Evolutionary conservation across 441 rosid genomes (phyloP), one percentile per base, ranked within the genome.

Genomic region (Erodium chrysanthum): DNA sequence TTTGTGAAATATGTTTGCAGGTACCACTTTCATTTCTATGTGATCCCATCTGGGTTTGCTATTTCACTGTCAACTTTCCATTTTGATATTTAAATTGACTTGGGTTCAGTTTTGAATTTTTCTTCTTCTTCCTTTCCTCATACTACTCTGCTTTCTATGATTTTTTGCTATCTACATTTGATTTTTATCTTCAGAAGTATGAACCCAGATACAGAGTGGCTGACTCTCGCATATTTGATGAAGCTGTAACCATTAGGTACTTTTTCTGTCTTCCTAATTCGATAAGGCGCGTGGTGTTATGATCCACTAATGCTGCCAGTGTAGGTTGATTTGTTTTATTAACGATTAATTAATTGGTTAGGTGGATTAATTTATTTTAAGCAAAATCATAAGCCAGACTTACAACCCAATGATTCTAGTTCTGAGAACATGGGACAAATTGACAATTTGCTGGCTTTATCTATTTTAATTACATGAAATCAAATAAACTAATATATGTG

Each of bases 1-100:
- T 77, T 67, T 93, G 97, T 65, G 98, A 93, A 85, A 85, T 93
- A 21, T 93, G 97, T 73, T 90, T 93, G 31, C 93, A 91, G 96
- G 97, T 93, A 67, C 14, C 66, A 37, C 11, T 68, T 71, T 14
- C 15, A 12, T 44, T n/a, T 42, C 15, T 5, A 0, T 3, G 37
- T 2, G 5, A 5, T 33, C 7, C 37, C 37, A 33, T 1, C 5
- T 33, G 37, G 37, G 7, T 33, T 33, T 33, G 37, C 37, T 0
- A 10, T 10, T 46, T n/a, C 5, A 46, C 17, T n/a, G 17, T 14
- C 18, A 14, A 46, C 10, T 46, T 46, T 46, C 0, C 5, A 46
- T 14, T 46, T 46, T 4, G 18, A 2, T 6, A 33, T 33, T 33
- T 6, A 33, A 33, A 33, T 33, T 33, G 37, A 33, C 37, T 33